Conservation (phyloP, 768 basidiomycete genomes). For the Tubosaeta brunneosetosa region DNA sequence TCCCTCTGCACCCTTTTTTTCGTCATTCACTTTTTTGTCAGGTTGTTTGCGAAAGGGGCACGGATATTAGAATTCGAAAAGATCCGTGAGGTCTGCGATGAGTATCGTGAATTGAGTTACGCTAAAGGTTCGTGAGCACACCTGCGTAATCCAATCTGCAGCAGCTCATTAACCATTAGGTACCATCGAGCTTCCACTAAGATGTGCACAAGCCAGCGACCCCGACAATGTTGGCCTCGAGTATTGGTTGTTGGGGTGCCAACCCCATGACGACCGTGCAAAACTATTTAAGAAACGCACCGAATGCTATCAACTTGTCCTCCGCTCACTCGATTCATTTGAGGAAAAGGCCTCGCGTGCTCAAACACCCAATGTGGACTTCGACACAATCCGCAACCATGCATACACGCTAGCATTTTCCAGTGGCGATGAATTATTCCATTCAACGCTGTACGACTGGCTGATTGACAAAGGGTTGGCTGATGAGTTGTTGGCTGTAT, state of each 20-base stretch:
- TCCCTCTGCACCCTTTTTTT: neutral
- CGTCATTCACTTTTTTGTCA: slow-evolving; percentile 26
- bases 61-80: slow-evolving; percentile 79
- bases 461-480: slow-evolving; percentile 72
- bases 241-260: slow-evolving; percentile 66
- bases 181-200: slow-evolving; percentile 78
- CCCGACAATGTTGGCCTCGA: slow-evolving; percentile 68
- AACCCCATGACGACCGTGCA: slow-evolving; percentile 54
- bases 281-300: slow-evolving; percentile 56
- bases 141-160: neutral
- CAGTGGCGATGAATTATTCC: slow-evolving; percentile 88
- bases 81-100: slow-evolving; percentile 80
- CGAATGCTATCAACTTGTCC: slow-evolving; percentile 76
- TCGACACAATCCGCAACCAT: slow-evolving; percentile 70
- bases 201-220: slow-evolving; percentile 78
- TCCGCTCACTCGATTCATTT: slow-evolving; percentile 77
- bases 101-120: slow-evolving; percentile 82
- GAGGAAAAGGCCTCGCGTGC: slow-evolving; percentile 54
- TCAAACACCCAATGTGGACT: slow-evolving; percentile 41
- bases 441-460: slow-evolving; percentile 94
- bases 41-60: slow-evolving; percentile 86
- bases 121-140: slow-evolving; percentile 58
- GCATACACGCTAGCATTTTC: slow-evolving; percentile 85
- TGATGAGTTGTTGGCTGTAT: slow-evolving; percentile 86
- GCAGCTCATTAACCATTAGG: slow-evolving; percentile 40